Percentiles rank a stretch among this genome's conserved stretches.
These are phyloP conservation scores for Penicillium robsamsonii DNA, from an alignment of 495 filamentous ascomycete genomes.

Conservation along the genomic window DNA sequence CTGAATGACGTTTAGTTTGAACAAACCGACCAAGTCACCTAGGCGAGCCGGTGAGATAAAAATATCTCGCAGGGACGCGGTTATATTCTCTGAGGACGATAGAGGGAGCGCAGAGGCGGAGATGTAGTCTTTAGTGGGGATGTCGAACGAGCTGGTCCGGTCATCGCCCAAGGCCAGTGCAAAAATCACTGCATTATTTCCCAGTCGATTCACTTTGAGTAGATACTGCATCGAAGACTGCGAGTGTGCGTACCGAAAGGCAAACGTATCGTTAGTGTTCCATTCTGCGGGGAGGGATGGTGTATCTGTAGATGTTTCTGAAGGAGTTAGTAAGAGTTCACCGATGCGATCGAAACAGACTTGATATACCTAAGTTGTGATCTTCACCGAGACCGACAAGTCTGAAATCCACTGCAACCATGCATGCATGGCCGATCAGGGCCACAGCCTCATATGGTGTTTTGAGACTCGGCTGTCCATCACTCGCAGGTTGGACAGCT, in stretches of 20 bases:
- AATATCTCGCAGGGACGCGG: slow-evolving; percentile 55
- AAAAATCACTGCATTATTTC: slow-evolving; percentile 77
- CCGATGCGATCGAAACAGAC: background rate
- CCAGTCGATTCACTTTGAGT: slow-evolving; percentile 77
- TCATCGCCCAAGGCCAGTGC: slow-evolving; percentile 78
- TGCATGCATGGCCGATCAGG: slow-evolving; percentile 79
- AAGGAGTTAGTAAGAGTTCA: slow-evolving; percentile 15
- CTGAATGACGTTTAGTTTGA: slow-evolving; percentile 78
- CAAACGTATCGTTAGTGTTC: slow-evolving; percentile 68
- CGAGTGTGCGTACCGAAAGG: slow-evolving; percentile 86
- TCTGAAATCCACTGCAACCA: slow-evolving; percentile 77
- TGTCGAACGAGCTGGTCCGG: slow-evolving; percentile 72
- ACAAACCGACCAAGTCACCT: slow-evolving; percentile 59
- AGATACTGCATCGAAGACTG: slow-evolving; percentile 86
- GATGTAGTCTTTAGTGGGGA: slow-evolving; percentile 74
- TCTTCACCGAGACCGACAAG: slow-evolving; percentile 82
- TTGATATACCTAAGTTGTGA: slow-evolving; percentile 56
- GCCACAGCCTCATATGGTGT: slow-evolving; percentile 82
- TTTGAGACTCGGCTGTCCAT: slow-evolving; percentile 54
- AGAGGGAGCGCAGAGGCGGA: slow-evolving; percentile 59
- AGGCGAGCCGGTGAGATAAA: slow-evolving; percentile 74
- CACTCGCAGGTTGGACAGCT: slow-evolving; percentile 31
- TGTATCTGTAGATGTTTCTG: slow-evolving; percentile 51
- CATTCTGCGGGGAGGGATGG: slow-evolving; percentile 69
- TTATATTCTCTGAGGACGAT: slow-evolving; percentile 37